Evolutionary conservation across 768 basidiomycete species (phyloP).

Genomic region (Mycena haematopus): DNA sequence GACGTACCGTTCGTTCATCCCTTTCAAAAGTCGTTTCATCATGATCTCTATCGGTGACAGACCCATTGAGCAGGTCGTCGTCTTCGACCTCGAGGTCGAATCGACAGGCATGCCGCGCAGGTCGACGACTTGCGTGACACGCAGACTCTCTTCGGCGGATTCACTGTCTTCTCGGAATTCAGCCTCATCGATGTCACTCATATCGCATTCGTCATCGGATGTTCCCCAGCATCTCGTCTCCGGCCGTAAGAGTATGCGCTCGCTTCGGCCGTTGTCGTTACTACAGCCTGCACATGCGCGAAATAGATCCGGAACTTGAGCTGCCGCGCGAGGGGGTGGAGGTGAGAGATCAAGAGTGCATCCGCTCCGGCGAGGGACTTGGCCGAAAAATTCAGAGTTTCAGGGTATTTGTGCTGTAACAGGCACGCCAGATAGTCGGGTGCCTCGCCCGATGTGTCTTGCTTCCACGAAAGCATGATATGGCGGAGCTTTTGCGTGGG

Average conservation of each 20-base stretch:
- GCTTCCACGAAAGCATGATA: slow-evolving; percentile 31
- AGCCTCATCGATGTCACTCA: slow-evolving; percentile 19
- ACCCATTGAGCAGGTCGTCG: slow-evolving; percentile 19
- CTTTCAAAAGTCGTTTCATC: slow-evolving; percentile 1
- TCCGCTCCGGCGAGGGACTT: slow-evolving; percentile 26
- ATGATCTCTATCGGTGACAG: slow-evolving; percentile 10
- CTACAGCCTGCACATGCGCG: slow-evolving; percentile 11
- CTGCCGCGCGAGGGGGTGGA: slow-evolving; percentile 25
- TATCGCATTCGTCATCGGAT: slow-evolving; percentile 14
- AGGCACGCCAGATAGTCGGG: slow-evolving; percentile 23
- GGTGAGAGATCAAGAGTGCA: slow-evolving; percentile 26
- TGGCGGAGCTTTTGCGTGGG: slow-evolving; percentile 20
- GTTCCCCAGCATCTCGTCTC: background rate
- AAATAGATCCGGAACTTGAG: slow-evolving; percentile 28
- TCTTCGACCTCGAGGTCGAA: background rate
- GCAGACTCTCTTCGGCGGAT: background rate
- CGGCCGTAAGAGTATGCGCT: background rate
- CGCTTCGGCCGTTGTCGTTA: background rate
- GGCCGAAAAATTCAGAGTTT: slow-evolving; percentile 18
- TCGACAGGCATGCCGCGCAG: slow-evolving; percentile 15
- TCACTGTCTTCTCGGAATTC: slow-evolving; percentile 20
- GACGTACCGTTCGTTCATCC: slow-evolving; percentile 16
- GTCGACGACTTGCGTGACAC: slow-evolving; percentile 13
- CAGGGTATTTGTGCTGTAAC: slow-evolving; percentile 14
- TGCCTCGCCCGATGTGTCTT: slow-evolving; percentile 16